Conservation (phyloP, 208 protist species). For the Acanthamoeba castellanii region DNA sequence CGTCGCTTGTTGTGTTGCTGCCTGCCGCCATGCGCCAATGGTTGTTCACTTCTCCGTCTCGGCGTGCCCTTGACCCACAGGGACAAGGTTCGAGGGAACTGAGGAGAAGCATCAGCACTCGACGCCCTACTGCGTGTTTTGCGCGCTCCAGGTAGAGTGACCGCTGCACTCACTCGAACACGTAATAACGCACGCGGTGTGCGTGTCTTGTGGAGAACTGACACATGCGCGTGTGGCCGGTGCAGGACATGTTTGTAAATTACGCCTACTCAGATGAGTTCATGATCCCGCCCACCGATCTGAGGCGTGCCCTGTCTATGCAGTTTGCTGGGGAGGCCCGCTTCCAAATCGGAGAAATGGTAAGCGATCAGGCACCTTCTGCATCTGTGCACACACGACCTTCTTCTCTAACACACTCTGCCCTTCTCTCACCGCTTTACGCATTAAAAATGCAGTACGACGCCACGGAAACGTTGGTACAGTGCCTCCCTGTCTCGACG, state of each 20-base stretch:
- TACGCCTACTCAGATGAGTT: slow-evolving; percentile 52
- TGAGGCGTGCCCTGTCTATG: background rate
- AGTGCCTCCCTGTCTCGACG: no score
- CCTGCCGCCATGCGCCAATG: no score
- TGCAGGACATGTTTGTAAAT: slow-evolving; percentile 18
- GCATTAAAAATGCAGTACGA: slow-evolving; percentile 39
- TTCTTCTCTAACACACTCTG: background rate
- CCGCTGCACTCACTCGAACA: background rate
- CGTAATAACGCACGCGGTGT: background rate
- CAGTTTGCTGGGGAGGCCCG: slow-evolving; percentile 34
- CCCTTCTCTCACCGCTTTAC: background rate
- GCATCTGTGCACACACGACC: background rate
- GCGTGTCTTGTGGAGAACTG: background rate
- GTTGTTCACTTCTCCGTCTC: background rate
- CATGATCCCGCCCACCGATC: slow-evolving; percentile 63
- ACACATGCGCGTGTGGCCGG: background rate
- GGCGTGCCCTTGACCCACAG: background rate
- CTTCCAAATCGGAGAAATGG: slow-evolving; percentile 73
- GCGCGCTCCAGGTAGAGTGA: slow-evolving; percentile 64
- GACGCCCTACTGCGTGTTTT: slow-evolving; percentile 51
- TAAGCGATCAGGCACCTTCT: background rate
- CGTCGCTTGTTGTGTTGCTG: background rate
- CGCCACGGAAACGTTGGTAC: slow-evolving; percentile 73
- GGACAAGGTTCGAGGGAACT: slow-evolving; percentile 27
- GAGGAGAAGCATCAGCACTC: background rate